Percentiles rank a stretch among this genome's conserved stretches.
These are phyloP conservation scores for Oryza coarctata DNA, from an alignment of 176 grass and related monocot species.

Conservation along the genomic window DNA sequence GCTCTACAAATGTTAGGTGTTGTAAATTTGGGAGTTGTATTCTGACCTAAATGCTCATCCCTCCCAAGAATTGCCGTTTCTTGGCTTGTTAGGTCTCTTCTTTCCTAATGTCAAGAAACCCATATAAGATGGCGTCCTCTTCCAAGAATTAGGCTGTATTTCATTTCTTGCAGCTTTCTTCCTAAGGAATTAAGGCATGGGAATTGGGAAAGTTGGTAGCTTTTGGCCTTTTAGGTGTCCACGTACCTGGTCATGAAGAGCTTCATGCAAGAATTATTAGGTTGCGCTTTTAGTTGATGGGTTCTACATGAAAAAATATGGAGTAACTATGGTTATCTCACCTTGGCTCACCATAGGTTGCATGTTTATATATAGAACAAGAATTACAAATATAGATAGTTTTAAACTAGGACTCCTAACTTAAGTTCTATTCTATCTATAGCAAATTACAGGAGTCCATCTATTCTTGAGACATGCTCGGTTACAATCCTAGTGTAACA, in stretches of 20 bases:
- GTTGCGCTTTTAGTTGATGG: conserved; percentile 26
- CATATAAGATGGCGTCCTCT: background rate
- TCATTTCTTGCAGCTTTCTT: background rate
- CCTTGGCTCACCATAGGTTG: too few species aligned
- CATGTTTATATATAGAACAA: too few species aligned
- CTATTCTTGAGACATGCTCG: too few species aligned
- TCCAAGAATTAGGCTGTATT: background rate
- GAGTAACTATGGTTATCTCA: too few species aligned
- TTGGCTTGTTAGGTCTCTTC: conserved; percentile 7
- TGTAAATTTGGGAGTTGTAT: background rate
- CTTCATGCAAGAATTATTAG: conserved; percentile 35
- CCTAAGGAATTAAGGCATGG: background rate
- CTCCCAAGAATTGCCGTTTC: conserved; percentile 1
- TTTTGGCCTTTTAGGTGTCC: conserved; percentile 19
- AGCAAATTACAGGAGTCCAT: too few species aligned
- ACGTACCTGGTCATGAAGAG: conserved; percentile 1
- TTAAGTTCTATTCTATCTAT: too few species aligned
- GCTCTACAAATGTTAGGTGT: background rate
- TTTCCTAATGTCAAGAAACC: conserved; percentile 35
- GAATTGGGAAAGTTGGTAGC: conserved; percentile 36
- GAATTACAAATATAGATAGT: too few species aligned
- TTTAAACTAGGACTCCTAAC: too few species aligned
- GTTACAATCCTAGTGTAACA: too few species aligned
- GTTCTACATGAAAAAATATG: too few species aligned
- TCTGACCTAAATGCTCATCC: background rate